Conservation (phyloP, 805 yeast genomes). For the Nakazawaea laoshanensis region DNA sequence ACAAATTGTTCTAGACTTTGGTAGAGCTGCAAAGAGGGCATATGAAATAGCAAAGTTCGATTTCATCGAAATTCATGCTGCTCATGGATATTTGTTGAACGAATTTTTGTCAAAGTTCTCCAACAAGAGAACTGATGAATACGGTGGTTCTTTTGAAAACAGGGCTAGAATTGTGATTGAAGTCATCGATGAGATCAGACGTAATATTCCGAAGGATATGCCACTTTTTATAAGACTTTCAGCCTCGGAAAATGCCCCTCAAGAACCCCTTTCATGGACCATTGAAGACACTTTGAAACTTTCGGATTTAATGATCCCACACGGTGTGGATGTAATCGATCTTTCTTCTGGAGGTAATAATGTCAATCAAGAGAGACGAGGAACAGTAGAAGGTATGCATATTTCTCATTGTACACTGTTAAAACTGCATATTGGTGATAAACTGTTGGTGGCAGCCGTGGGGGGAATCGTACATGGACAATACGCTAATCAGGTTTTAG, state of each 20-base stretch:
- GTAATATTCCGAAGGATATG: slow-evolving; percentile 28
- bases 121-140: slow-evolving; percentile 51
- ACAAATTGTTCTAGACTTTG: slow-evolving; percentile 31
- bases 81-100: slow-evolving; percentile 51
- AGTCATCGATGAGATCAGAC: slow-evolving; percentile 32
- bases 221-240: slow-evolving; percentile 42
- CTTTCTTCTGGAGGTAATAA: slow-evolving; percentile 46
- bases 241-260: slow-evolving; percentile 29
- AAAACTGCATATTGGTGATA: slow-evolving; percentile 35
- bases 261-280: slow-evolving; percentile 32
- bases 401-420: slow-evolving; percentile 30
- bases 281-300: slow-evolving; percentile 34
- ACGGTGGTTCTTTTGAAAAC: slow-evolving; percentile 58
- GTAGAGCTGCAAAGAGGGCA: slow-evolving; percentile 39
- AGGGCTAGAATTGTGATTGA: slow-evolving; percentile 43
- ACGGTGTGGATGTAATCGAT: slow-evolving; percentile 45
- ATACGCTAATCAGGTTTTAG: slow-evolving; percentile 30
- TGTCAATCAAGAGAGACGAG: slow-evolving; percentile 21
- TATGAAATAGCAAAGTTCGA: slow-evolving; percentile 45
- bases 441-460: slow-evolving; percentile 34
- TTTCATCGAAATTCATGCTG: slow-evolving; percentile 58
- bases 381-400: slow-evolving; percentile 24
- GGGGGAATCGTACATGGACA: slow-evolving; percentile 31
- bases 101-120: slow-evolving; percentile 36
- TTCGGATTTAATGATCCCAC: slow-evolving; percentile 27